A percentile compares a stretch with the other conserved stretches of the same genome.
Conservation (phyloP, 2,329 filamentous ascomycete species). For the Blastomyces parvus region DNA sequence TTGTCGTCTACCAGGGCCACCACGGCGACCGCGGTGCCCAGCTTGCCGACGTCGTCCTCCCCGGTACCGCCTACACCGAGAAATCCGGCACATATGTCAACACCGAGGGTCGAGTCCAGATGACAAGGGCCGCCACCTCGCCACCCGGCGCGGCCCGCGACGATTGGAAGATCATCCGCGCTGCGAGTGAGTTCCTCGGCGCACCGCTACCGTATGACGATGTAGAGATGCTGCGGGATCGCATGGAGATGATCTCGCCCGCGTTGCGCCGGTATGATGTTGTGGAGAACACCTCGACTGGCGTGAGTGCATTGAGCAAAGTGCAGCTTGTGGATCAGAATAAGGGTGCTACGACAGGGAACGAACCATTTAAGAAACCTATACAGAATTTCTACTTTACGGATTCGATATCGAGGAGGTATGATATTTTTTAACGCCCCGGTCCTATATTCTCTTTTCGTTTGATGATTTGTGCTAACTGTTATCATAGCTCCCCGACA, state of each 20-base stretch:
- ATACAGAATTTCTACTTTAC: conserved; percentile 99
- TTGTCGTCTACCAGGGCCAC: conserved; percentile 96
- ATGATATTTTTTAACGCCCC: conserved; percentile 30
- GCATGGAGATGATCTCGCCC: conserved; percentile 91
- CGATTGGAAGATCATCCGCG: conserved; percentile 98
- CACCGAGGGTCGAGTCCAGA: conserved; percentile 92
- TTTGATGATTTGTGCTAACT: conserved; percentile 8
- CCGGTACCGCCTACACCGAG: conserved; percentile 92
- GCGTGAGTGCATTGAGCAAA: conserved; percentile 65
- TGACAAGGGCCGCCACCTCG: conserved; percentile 80
- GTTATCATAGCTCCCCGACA: conserved; percentile 65
- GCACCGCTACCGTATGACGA: conserved; percentile 86
- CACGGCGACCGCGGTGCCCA: conserved; percentile 91
- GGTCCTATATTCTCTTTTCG: conserved; percentile 10
- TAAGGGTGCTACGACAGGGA: conserved; percentile 68
- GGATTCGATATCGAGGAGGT: conserved; percentile 93
- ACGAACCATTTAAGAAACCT: conserved; percentile 67
- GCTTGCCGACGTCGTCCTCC: conserved; percentile 86
- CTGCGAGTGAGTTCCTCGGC: conserved; percentile 81
- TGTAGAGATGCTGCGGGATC: conserved; percentile 75
- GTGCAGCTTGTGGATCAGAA: conserved; percentile 94
- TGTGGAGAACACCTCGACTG: conserved; percentile 62
- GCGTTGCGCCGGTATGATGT: conserved; percentile 83
- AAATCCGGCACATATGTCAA: conserved; percentile 95
- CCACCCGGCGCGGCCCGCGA: conserved; percentile 83